Conservation (phyloP, 2,329 filamentous ascomycete genomes). For the Drechslera avenae region DNA sequence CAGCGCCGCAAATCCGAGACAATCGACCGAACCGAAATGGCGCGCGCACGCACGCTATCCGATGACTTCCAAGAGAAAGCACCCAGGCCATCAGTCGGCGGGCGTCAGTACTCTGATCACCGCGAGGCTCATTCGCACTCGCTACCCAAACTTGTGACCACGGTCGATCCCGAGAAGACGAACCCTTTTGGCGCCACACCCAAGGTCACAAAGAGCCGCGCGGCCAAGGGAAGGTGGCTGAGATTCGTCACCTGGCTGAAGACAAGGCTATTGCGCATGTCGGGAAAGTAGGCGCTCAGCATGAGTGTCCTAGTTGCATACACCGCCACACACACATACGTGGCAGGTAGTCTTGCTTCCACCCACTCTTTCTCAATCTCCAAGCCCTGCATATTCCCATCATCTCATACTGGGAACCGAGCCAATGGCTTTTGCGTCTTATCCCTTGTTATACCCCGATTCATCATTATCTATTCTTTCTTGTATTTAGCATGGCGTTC, state of each 20-base stretch:
- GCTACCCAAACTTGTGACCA: constrained; percentile 41
- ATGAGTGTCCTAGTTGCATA: neutral
- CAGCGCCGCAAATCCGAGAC: constrained; percentile 51
- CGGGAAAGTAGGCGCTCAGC: constrained; percentile 18
- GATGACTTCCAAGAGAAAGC: constrained; percentile 38
- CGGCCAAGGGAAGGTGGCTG: constrained; percentile 56
- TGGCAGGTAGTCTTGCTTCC: neutral
- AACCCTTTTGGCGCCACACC: constrained; percentile 25
- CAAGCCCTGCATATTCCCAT: constrained; percentile 1
- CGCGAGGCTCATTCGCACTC: constrained; percentile 43
- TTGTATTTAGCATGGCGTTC: constrained; percentile 32
- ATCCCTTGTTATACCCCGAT: constrained; percentile 10
- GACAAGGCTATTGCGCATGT: constrained; percentile 60
- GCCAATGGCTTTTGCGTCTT: neutral
- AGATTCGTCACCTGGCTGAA: constrained; percentile 63
- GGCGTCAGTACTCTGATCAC: constrained; percentile 47
- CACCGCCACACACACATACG: constrained; percentile 3
- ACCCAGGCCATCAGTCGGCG: constrained; percentile 40
- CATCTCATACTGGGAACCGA: neutral
- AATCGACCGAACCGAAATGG: constrained; percentile 34
- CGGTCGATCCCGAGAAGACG: constrained; percentile 40
- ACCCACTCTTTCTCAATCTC: neutral
- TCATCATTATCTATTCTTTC: constrained; percentile 7
- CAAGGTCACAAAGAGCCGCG: constrained; percentile 41
- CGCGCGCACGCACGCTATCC: constrained; percentile 38